Percentiles rank a stretch among this genome's conserved stretches.
Conservation (phyloP, 129 eudicot genomes). For the Tanacetum coccineum region DNA sequence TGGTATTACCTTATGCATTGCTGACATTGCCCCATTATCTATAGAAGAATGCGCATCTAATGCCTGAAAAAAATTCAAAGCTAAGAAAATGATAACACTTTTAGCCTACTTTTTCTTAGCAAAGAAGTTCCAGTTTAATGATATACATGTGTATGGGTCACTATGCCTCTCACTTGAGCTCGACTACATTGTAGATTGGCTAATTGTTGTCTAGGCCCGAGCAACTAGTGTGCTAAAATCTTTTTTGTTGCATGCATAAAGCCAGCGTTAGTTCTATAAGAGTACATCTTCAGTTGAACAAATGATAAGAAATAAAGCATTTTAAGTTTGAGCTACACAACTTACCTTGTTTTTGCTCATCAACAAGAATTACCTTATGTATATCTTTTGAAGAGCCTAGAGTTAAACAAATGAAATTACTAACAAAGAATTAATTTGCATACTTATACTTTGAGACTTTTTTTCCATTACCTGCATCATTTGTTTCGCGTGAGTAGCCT, state of each 20-base stretch:
- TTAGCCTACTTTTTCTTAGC: conserved; percentile 36
- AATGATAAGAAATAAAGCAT: not conserved
- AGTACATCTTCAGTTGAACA: conserved; percentile 4
- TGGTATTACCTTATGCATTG: too few relatives aligned
- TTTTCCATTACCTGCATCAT: too few relatives aligned
- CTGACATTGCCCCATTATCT: too few relatives aligned
- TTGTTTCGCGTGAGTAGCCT: too few relatives aligned
- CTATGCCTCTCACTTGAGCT: conserved; percentile 96
- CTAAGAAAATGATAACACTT: too few relatives aligned
- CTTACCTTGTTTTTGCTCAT: conserved; percentile 56
- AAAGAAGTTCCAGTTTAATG: not conserved
- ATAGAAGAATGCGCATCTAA: too few relatives aligned
- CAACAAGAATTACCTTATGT: too few relatives aligned
- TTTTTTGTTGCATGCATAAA: conserved; percentile 73
- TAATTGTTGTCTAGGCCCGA: conserved; percentile 92
- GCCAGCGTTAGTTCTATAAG: conserved; percentile 9
- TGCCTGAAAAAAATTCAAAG: too few relatives aligned
- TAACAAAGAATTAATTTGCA: too few relatives aligned
- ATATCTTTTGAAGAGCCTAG: too few relatives aligned
- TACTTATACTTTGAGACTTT: too few relatives aligned
- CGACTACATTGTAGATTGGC: conserved; percentile 94
- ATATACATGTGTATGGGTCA: conserved; percentile 86
- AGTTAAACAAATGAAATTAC: too few relatives aligned
- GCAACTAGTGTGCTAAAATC: conserved; percentile 82
- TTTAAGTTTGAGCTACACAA: not conserved